Conservation (phyloP, 768 basidiomycete species). For the Dentipellis fragilis region DNA sequence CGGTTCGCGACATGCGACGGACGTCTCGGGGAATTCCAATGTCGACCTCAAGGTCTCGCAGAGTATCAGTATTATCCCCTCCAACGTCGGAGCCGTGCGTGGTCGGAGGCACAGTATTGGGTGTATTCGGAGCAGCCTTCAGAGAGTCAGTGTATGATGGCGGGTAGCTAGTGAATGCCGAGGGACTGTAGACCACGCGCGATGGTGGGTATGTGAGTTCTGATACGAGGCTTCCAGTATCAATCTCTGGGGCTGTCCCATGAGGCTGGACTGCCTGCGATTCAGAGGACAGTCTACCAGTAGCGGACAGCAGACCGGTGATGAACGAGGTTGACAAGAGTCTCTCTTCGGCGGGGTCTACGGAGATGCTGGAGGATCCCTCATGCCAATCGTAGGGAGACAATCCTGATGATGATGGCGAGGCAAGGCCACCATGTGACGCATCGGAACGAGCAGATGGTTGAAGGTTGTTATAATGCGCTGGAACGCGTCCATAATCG, state of each 20-base stretch:
- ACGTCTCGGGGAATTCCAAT: too few relatives aligned
- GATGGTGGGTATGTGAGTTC: conserved; percentile 43
- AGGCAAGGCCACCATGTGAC: neutral
- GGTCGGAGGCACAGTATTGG: too few relatives aligned
- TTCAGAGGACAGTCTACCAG: conserved; percentile 11
- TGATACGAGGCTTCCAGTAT: conserved; percentile 26
- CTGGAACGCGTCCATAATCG: neutral
- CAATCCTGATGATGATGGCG: neutral
- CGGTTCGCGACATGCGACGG: neutral
- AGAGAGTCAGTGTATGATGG: too few relatives aligned
- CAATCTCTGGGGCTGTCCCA: neutral
- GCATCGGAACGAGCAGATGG: neutral
- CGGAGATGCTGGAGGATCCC: conserved; percentile 45
- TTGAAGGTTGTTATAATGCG: neutral
- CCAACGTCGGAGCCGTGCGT: too few relatives aligned
- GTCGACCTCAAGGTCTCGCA: too few relatives aligned
- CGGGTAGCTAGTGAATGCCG: too few relatives aligned
- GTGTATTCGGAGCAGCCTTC: too few relatives aligned
- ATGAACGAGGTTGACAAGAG: conserved; percentile 55
- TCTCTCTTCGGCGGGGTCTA: conserved; percentile 46
- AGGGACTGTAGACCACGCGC: neutral
- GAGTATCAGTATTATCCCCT: too few relatives aligned
- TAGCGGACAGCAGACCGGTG: conserved; percentile 35
- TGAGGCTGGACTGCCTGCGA: conserved; percentile 19
- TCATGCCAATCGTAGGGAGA: conserved; percentile 51